A percentile compares a stretch with the other conserved stretches of the same genome.
Evolutionary conservation across 2,329 filamentous ascomycete species (phyloP).

Genomic region (Beauveria medogensis): DNA sequence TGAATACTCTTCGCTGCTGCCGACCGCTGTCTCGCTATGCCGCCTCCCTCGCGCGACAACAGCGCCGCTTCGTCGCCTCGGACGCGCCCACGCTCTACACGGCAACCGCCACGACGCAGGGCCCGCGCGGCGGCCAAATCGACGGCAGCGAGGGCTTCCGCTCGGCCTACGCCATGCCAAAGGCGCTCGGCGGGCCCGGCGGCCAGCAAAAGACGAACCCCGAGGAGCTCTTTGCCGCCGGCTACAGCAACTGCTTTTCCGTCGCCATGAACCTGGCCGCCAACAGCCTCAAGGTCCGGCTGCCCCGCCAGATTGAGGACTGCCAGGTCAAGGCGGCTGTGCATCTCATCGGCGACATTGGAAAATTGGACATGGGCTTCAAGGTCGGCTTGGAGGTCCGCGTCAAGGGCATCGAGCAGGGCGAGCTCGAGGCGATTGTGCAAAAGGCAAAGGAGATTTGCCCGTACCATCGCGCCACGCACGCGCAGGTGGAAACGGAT

Average conservation of each 20-base stretch:
- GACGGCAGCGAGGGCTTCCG: background rate
- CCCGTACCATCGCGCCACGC: background rate
- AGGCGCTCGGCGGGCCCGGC: background rate
- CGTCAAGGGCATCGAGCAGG: background rate
- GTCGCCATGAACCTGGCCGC: conserved; percentile 6
- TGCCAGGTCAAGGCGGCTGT: background rate
- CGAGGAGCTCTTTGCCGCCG: background rate
- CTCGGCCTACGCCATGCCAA: background rate
- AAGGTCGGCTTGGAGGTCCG: background rate
- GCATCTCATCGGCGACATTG: background rate
- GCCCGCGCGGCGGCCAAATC: conserved; percentile 1
- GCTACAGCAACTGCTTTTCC: conserved; percentile 6
- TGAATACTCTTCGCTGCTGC: background rate
- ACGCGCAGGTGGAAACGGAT: background rate
- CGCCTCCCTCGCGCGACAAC: background rate
- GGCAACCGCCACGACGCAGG: background rate
- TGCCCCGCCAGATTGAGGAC: background rate
- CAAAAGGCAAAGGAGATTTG: background rate
- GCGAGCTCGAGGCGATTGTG: background rate
- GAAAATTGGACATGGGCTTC: background rate
- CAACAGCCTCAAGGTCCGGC: background rate
- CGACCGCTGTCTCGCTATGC: background rate
- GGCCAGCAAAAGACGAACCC: background rate
- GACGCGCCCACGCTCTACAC: conserved; percentile 5
- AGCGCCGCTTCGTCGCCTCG: background rate